Conservation (phyloP, 495 filamentous ascomycete genomes). For the Penicillium samsonianum region DNA sequence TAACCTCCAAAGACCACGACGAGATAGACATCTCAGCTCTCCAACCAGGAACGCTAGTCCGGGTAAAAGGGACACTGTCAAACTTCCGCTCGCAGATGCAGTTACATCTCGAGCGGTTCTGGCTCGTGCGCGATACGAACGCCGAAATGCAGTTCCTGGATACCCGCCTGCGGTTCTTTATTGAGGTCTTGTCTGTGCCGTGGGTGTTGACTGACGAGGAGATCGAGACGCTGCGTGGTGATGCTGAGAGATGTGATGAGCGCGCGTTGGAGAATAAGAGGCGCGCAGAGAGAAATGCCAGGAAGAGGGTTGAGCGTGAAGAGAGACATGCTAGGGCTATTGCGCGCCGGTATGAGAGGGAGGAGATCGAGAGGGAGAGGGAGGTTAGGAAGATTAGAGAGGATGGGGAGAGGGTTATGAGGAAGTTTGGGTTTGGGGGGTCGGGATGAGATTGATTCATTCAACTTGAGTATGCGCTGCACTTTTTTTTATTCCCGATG, state of each 20-base stretch:
- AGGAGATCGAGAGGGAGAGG: constrained; percentile 41
- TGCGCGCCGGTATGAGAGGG: constrained; percentile 38
- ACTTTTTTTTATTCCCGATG: constrained; percentile 6
- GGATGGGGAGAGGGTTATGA: constrained; percentile 37
- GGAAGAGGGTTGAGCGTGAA: constrained; percentile 38
- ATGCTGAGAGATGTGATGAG: constrained; percentile 47
- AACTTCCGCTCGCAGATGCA: constrained; percentile 65
- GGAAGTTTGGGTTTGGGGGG: constrained; percentile 28
- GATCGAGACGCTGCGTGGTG: constrained; percentile 53
- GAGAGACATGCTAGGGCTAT: constrained; percentile 40
- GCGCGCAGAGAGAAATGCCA: constrained; percentile 38
- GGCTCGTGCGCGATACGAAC: constrained; percentile 60
- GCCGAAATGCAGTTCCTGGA: constrained; percentile 78
- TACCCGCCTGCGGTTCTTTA: constrained; percentile 61
- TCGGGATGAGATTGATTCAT: background rate
- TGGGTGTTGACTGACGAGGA: constrained; percentile 64
- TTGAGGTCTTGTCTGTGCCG: constrained; percentile 63
- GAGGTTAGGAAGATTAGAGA: constrained; percentile 35
- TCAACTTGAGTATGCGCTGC: background rate
- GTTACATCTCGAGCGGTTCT: constrained; percentile 68
- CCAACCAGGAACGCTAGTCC: constrained; percentile 67
- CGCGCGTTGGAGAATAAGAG: constrained; percentile 43
- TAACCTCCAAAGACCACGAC: constrained; percentile 9
- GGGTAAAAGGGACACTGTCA: constrained; percentile 73
- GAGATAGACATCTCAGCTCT: constrained; percentile 49